phyloP scores from a whole-genome alignment of 805 yeast genomes.

The Barnettozyma vustinii region DNA sequence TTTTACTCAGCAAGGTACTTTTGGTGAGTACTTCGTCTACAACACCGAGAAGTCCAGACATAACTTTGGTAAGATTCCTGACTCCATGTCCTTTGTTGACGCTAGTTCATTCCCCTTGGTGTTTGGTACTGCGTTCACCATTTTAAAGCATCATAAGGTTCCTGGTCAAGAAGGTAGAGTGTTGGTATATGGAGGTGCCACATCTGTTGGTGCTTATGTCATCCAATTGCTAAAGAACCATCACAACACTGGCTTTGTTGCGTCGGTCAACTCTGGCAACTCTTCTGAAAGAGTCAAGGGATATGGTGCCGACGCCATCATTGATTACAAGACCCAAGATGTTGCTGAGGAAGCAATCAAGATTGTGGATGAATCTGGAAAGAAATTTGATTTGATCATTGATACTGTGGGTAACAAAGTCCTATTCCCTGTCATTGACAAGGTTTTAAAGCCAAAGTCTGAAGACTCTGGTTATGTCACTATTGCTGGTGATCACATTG shows the following conservation, averaged over 20 bases:
- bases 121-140: conserved; percentile 54
- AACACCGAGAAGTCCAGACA: conserved; percentile 6
- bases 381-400: conserved; percentile 53
- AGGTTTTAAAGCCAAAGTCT: conserved; percentile 40
- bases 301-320: conserved; percentile 52
- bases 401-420: conserved; percentile 62
- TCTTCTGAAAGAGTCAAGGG: conserved; percentile 39
- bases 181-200: conserved; percentile 68
- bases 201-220: conserved; percentile 57
- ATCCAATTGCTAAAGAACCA: conserved; percentile 51
- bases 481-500: conserved; percentile 50
- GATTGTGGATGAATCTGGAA: conserved; percentile 24
- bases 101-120: conserved; percentile 64
- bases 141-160: conserved; percentile 29
- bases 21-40: conserved; percentile 37
- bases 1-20: conserved; percentile 33
- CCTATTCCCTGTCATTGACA: conserved; percentile 37
- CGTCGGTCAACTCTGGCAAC: conserved; percentile 48
- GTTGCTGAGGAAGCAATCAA: conserved; percentile 32
- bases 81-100: conserved; percentile 36
- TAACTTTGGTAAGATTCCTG: conserved; percentile 37
- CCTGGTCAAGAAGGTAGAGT: conserved; percentile 42
- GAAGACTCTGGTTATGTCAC: conserved; percentile 47
- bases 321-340: conserved; percentile 51
- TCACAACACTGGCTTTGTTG: conserved; percentile 44